Conservation (phyloP, 176 grass and related monocot species). For the Cenchrus americanus region DNA sequence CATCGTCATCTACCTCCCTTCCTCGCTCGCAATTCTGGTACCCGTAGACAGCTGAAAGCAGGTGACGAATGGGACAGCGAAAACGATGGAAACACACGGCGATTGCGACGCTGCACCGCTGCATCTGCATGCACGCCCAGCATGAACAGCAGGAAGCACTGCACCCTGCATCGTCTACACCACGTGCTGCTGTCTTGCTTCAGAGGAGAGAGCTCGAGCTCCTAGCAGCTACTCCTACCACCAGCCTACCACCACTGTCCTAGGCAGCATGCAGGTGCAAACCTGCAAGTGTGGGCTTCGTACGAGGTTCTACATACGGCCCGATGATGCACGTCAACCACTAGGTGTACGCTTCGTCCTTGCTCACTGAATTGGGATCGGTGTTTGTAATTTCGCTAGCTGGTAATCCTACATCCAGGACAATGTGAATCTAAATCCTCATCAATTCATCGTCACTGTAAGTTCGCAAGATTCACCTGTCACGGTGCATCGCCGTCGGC, state of each 20-base stretch:
- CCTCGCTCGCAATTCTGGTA: background rate
- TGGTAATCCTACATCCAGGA: background rate
- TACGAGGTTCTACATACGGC: constrained; percentile 10
- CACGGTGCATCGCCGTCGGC: background rate
- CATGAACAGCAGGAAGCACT: background rate
- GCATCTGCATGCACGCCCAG: no score
- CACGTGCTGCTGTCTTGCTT: background rate
- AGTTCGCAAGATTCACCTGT: background rate
- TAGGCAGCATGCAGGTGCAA: background rate
- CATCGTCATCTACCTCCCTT: background rate
- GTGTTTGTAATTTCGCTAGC: no score
- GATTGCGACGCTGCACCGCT: no score
- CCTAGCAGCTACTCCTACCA: no score
- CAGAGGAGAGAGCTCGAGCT: no score
- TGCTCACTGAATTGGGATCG: background rate
- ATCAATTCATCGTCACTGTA: background rate
- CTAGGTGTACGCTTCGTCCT: background rate
- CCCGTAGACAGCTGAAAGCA: background rate
- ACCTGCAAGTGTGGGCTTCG: background rate
- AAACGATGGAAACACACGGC: background rate
- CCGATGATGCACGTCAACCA: background rate
- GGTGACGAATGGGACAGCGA: background rate
- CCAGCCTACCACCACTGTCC: background rate
- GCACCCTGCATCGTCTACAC: background rate
- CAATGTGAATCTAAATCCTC: background rate